Conservation (phyloP, 1,284 basidiomycete species). For the Polyporus tsugae region DNA sequence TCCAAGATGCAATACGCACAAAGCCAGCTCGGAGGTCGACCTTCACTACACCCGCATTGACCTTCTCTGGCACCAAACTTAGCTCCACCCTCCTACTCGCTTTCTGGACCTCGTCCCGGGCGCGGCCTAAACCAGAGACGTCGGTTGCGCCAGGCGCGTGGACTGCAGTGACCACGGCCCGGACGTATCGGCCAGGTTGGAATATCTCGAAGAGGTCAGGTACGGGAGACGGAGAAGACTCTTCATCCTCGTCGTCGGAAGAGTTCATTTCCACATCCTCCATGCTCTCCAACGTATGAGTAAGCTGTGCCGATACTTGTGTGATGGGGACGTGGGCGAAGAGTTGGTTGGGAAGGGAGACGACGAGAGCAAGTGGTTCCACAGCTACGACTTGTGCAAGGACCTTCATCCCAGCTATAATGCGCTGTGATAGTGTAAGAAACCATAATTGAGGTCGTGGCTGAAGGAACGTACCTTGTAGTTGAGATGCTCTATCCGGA, state of each 20-base stretch:
- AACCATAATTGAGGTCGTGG: neutral
- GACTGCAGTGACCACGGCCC: slow-evolving; percentile 78
- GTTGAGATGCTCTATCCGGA: slow-evolving; percentile 91
- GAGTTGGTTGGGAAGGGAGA: slow-evolving; percentile 96
- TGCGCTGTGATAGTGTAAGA: slow-evolving; percentile 59
- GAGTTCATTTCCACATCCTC: slow-evolving; percentile 60
- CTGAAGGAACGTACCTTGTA: slow-evolving; percentile 75
- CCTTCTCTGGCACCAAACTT: slow-evolving; percentile 84
- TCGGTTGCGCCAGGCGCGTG: slow-evolving; percentile 70
- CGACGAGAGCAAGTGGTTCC: slow-evolving; percentile 89
- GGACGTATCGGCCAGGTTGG: slow-evolving; percentile 86
- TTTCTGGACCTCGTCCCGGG: slow-evolving; percentile 71
- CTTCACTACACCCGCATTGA: slow-evolving; percentile 86
- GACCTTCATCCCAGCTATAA: slow-evolving; percentile 86
- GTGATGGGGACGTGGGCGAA: slow-evolving; percentile 96
- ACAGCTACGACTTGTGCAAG: slow-evolving; percentile 89
- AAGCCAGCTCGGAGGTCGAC: slow-evolving; percentile 82
- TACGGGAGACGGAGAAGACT: slow-evolving; percentile 45
- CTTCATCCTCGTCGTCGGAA: slow-evolving; percentile 53
- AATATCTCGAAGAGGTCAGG: slow-evolving; percentile 85
- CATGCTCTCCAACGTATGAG: slow-evolving; percentile 70
- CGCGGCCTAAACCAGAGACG: slow-evolving; percentile 60
- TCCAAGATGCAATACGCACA: slow-evolving; percentile 50
- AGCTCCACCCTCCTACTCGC: slow-evolving; percentile 87
- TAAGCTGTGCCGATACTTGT: slow-evolving; percentile 89